A percentile compares a stretch with the other conserved stretches of the same genome.
phyloP scores from a whole-genome alignment of 441 rosid species.

The Erodium moschatum region DNA sequence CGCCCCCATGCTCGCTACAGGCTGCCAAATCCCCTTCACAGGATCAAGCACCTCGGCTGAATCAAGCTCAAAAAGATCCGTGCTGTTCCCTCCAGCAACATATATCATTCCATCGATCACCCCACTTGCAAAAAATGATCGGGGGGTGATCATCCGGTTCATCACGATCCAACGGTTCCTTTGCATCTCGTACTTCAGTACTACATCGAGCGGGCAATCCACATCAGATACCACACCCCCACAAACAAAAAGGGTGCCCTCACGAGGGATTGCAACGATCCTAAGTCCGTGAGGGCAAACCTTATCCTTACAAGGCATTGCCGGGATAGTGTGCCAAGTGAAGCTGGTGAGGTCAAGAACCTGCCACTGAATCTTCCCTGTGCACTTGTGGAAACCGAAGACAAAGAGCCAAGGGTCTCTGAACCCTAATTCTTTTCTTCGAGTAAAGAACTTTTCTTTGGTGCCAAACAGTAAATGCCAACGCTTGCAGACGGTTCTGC shows the following conservation, averaged over 20 bases:
- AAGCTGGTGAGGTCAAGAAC: constrained; percentile 62
- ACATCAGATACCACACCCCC: constrained; percentile 82
- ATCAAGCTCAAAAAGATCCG: constrained; percentile 60
- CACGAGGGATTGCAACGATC: constrained; percentile 50
- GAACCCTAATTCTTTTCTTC: constrained; percentile 59
- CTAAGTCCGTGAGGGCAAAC: constrained; percentile 78
- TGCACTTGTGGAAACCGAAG: constrained; percentile 62
- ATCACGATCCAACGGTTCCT: constrained; percentile 75
- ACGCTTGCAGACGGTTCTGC: constrained; percentile 63
- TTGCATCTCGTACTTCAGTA: constrained; percentile 67
- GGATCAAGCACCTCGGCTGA: constrained; percentile 75
- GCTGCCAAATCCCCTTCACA: constrained; percentile 48
- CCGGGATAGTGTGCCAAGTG: constrained; percentile 74
- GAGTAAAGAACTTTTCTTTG: constrained; percentile 61
- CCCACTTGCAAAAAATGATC: constrained; percentile 74
- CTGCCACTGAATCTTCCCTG: constrained; percentile 75
- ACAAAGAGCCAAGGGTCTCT: constrained; percentile 83
- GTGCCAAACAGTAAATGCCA: constrained; percentile 63
- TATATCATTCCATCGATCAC: constrained; percentile 66
- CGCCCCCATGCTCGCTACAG: constrained; percentile 59
- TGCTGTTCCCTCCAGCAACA: constrained; percentile 79
- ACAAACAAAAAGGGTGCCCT: constrained; percentile 64
- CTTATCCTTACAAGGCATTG: constrained; percentile 79
- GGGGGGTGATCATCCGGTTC: constrained; percentile 52
- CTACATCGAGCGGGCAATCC: constrained; percentile 72